Conservation (phyloP, 345 rosid genomes). For the Hevea brasiliensis region DNA sequence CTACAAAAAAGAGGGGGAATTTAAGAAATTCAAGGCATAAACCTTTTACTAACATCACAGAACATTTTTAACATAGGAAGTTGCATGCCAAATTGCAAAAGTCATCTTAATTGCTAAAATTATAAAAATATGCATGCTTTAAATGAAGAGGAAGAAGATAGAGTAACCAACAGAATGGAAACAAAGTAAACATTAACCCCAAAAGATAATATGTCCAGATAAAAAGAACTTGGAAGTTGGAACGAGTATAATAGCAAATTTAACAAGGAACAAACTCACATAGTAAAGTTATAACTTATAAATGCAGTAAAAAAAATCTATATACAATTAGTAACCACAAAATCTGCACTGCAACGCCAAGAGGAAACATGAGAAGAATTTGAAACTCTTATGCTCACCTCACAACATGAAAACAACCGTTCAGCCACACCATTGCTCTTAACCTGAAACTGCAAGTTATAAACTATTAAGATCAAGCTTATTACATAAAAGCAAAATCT, state of each 20-base stretch:
- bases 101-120: neutral
- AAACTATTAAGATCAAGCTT: constrained; percentile 19
- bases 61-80: neutral
- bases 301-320: neutral
- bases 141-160: neutral
- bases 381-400: constrained; percentile 43
- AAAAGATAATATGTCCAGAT: neutral
- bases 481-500: constrained; percentile 6
- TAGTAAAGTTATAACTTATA: neutral
- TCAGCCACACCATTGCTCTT: constrained; percentile 68
- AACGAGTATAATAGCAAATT: neutral
- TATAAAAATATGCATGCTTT: neutral
- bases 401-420: constrained; percentile 73
- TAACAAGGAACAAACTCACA: neutral
- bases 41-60: neutral
- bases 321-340: constrained; percentile 3
- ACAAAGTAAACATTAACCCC: neutral
- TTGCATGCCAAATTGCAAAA: neutral
- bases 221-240: neutral
- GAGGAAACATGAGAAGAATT: neutral
- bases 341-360: neutral
- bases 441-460: constrained; percentile 45
- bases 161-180: neutral
- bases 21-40: neutral
- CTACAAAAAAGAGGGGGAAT: constrained; percentile 33